Evolutionary conservation across 1,284 basidiomycete species (phyloP), one percentile per base, ranked within the genome.

Genomic region (Cystobasidium sp.): DNA sequence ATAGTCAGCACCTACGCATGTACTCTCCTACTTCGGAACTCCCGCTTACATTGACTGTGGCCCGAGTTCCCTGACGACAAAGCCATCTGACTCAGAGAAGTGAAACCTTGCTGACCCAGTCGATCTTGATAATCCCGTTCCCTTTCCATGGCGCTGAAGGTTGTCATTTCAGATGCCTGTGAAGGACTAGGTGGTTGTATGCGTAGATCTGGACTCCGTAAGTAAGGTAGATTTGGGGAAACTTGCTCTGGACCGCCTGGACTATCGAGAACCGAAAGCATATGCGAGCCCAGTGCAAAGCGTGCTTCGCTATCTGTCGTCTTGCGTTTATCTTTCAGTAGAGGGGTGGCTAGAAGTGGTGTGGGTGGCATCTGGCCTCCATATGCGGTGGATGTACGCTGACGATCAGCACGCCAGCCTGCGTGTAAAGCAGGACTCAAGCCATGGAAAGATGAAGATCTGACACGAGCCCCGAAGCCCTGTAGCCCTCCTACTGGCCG

Each of bases 111-210:
- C 18, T 63, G 39, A 20, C 58, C 68, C 10, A 70, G 44, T 39
- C 41, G 41, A n/a, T 49, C 37, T 9, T 61, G 56, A 37, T 61
- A 70, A 14, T 62, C 68, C 20, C 68, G n/a, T 62, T 70, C 68
- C 9, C 43, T n/a, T n/a, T 62, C 58, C 20, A 51, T 6, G 9
- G 41, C 46, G 46, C 49, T 52, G 44, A 62, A 41, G 3, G 43
- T 22, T 1, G 68, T 62, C 9, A 24, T 52, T 7, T 62, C 47
- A 6, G 68, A 63, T 12, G n/a, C 39, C 37, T 62, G 58, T 3
- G 56, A 62, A 12, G 68, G 68, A 63, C 68, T 70, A 8, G 68
- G 68, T n/a, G 68, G 68, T 18, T 49, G 68, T 9, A 70, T 51
- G 9, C 46, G 41, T 6, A 70, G 58, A 52, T 70, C 68, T 52